A percentile compares a stretch with the other conserved stretches of the same genome.
Evolutionary conservation across 495 filamentous ascomycete species (phyloP).

Genomic region (Penicillium pulvis): DNA sequence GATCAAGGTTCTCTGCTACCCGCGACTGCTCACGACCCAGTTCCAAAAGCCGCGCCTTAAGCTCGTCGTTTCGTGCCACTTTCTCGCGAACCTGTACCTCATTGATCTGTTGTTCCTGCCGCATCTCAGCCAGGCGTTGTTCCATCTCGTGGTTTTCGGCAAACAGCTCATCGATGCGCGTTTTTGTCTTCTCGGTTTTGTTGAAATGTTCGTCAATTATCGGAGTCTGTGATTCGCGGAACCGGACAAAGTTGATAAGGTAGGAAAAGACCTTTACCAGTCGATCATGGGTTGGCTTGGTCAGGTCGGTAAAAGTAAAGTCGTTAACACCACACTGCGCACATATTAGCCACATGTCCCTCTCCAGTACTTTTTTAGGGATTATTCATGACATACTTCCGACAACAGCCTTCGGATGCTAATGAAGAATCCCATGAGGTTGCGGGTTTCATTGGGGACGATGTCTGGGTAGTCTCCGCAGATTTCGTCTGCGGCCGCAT

Average conservation of each 20-base stretch:
- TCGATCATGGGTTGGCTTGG: conserved; percentile 83
- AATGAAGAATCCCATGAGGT: conserved; percentile 90
- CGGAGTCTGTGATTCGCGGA: conserved; percentile 83
- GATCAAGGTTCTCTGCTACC: conserved; percentile 75
- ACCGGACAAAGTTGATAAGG: conserved; percentile 96
- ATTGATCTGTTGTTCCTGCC: conserved; percentile 70
- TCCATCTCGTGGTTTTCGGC: conserved; percentile 86
- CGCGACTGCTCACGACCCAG: conserved; percentile 75
- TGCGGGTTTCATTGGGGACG: conserved; percentile 81
- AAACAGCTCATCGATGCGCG: conserved; percentile 82
- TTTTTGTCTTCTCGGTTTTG: conserved; percentile 80
- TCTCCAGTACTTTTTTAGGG: not conserved
- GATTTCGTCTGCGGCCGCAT: conserved; percentile 81
- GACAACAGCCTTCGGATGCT: conserved; percentile 73
- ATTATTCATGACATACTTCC: conserved; percentile 52
- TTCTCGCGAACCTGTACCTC: conserved; percentile 80
- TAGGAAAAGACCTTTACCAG: conserved; percentile 92
- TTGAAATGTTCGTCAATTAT: conserved; percentile 92
- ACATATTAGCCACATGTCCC: not conserved
- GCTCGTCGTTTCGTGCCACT: conserved; percentile 77
- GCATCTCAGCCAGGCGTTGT: conserved; percentile 76
- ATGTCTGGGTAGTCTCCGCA: conserved; percentile 80
- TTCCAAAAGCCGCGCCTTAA: conserved; percentile 76
- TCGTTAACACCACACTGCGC: conserved; percentile 80
- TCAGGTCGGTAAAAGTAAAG: conserved; percentile 88